Evolutionary conservation across 768 basidiomycete genomes (phyloP).

Genomic region (Cystobasidium ongulense): DNA sequence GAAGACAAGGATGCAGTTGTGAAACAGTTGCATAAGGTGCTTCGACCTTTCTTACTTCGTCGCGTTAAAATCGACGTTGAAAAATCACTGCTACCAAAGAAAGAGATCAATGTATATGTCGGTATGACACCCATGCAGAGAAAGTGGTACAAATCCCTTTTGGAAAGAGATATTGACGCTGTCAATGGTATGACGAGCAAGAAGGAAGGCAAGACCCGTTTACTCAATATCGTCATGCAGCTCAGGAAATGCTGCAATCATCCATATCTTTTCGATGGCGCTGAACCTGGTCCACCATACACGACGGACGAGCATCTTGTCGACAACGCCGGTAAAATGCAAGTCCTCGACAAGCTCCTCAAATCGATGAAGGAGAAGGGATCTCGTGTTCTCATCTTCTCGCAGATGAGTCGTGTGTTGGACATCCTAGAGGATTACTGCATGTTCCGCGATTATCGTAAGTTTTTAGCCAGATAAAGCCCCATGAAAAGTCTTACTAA

Average conservation of each 20-base stretch:
- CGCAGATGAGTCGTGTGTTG: constrained; percentile 97
- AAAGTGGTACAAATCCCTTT: constrained; percentile 91
- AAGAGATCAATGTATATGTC: constrained; percentile 97
- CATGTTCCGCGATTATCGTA: constrained; percentile 78
- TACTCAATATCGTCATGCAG: constrained; percentile 99
- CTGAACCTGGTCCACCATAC: constrained; percentile 97
- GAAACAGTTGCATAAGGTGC: constrained; percentile 91
- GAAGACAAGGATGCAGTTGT: constrained; percentile 78
- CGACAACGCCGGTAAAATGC: constrained; percentile 92
- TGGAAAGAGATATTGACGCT: constrained; percentile 98
- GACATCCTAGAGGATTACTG: constrained; percentile 98
- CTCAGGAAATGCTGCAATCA: constrained; percentile 61
- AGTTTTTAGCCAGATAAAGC: constrained; percentile 43
- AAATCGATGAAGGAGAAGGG: constrained; percentile 79
- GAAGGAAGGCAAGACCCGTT: constrained; percentile 93
- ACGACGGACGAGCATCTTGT: constrained; percentile 96
- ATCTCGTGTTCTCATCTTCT: constrained; percentile 93
- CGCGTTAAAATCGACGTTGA: constrained; percentile 95
- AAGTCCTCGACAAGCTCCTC: constrained; percentile 89
- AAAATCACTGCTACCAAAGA: constrained; percentile 90
- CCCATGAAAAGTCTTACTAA: not conserved
- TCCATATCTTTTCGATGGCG: constrained; percentile 89
- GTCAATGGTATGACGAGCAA: constrained; percentile 95
- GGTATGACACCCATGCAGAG: constrained; percentile 95
- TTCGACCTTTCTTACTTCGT: constrained; percentile 85